Evolutionary conservation across 1,139 yeast genomes (phyloP), one percentile per base, ranked within the genome.

Genomic region (Blastobotrys elegans): DNA sequence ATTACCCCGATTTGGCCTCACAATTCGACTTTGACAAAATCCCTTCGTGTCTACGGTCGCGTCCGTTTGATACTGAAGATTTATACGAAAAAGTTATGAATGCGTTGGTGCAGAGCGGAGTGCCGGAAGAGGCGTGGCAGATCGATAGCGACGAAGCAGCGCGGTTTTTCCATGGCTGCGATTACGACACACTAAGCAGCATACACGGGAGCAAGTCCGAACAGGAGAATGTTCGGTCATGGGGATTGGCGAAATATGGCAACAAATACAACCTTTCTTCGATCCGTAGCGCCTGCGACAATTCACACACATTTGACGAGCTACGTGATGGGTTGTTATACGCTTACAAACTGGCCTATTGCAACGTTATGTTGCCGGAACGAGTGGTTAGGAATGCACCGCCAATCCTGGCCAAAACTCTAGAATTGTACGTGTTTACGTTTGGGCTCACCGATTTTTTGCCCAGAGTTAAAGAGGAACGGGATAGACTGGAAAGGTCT

Each of bases 361-460:
- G 21, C 22, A 44, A 38, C 21, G 43, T 44, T 7, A 22, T 44
- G 14, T 21, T 38, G 38, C 47, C 47, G 11, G 47, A 37, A n/a
- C 30, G 17, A 13, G 21, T 44, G 11, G 47, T 44, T 7, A 13
- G 33, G 20, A 26, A 37, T 22, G 20, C 43, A 2, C 47, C 47
- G 14, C 38, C 42, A 4, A 24, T 26, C 14, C 20, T 44, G 4
- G 42, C 47, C 20, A 20, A 38, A 16, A 31, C 16, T 16, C 31
- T 44, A 16, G 37, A 37, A 17, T 16, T 44, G 32, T 44, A 44
- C 29, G 42, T 38, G 21, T 44, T 10, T 22, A 44, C 38, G 13
- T 44, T 44, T 32, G 47, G 47, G 29, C 26, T 44, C 8, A 38
- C 43, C 22, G 47, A 44, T 32, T 44, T 44, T 22, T 17, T 44